A percentile compares a stretch with the other conserved stretches of the same genome.
phyloP scores from a whole-genome alignment of 768 basidiomycete genomes.

The Mycena sanguinolenta region DNA sequence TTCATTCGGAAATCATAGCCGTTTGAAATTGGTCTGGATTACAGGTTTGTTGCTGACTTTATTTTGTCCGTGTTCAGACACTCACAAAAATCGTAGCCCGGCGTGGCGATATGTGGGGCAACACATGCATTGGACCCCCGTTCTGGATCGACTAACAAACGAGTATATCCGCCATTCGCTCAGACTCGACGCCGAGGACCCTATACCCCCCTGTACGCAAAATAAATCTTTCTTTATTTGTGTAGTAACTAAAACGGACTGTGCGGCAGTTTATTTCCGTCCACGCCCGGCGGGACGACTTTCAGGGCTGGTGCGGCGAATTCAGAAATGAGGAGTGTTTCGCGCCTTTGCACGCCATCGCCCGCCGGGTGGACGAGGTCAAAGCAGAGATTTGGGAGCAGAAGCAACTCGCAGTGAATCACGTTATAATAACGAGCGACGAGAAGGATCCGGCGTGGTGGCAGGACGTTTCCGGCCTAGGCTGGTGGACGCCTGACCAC shows the following conservation, averaged over 20 bases:
- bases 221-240: too few relatives aligned
- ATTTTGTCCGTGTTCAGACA: neutral
- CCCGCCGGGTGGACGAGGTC: slow-evolving; percentile 48
- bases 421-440: slow-evolving; percentile 54
- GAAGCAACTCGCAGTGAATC: slow-evolving; percentile 40
- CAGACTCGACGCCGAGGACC: slow-evolving; percentile 35
- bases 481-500: slow-evolving; percentile 52
- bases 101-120: slow-evolving; percentile 51
- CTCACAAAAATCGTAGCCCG: slow-evolving; percentile 39
- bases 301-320: slow-evolving; percentile 46
- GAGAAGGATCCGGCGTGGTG: slow-evolving; percentile 34
- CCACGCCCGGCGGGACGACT: slow-evolving; percentile 54
- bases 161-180: slow-evolving; percentile 44
- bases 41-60: slow-evolving; percentile 23
- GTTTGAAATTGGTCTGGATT: slow-evolving; percentile 48
- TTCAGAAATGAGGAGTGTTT: slow-evolving; percentile 46
- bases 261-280: slow-evolving; percentile 49
- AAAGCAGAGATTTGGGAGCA: slow-evolving; percentile 43
- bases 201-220: slow-evolving; percentile 47
- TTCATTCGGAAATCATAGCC: slow-evolving; percentile 36
- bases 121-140: slow-evolving; percentile 47
- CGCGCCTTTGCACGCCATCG: slow-evolving; percentile 46
- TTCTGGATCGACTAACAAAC: slow-evolving; percentile 42
- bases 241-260: too few relatives aligned
- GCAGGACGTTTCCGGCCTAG: slow-evolving; percentile 36